Evolutionary conservation across 208 protist species (phyloP).

Genomic region (Leishmania aethiopica): DNA sequence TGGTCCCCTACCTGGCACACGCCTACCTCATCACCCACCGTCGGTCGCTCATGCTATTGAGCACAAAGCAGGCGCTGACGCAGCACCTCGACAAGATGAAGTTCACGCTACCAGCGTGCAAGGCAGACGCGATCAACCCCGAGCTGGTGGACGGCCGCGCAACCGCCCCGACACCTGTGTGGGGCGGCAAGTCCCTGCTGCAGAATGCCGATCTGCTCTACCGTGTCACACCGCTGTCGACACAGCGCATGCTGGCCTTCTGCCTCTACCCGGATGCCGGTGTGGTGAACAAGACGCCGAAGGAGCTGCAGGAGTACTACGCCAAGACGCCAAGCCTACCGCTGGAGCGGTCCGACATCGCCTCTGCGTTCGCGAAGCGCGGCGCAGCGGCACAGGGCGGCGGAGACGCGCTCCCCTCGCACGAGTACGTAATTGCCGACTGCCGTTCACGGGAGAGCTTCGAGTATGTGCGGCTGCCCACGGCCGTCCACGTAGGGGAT

Average conservation of each 20-base stretch:
- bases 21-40: slow-evolving; percentile 70
- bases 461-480: slow-evolving; percentile 83
- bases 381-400: neutral
- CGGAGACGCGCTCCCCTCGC: slow-evolving; percentile 15
- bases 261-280: slow-evolving; percentile 57
- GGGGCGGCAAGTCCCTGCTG: slow-evolving; percentile 65
- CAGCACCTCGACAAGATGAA: slow-evolving; percentile 25
- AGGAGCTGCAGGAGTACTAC: slow-evolving; percentile 69
- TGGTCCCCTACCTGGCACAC: slow-evolving; percentile 75
- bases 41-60: slow-evolving; percentile 41
- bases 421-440: slow-evolving; percentile 89
- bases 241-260: slow-evolving; percentile 68
- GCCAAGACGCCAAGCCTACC: slow-evolving; percentile 53
- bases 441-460: slow-evolving; percentile 83
- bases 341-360: slow-evolving; percentile 76
- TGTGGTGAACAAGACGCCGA: slow-evolving; percentile 50
- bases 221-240: slow-evolving; percentile 67
- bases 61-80: slow-evolving; percentile 39
- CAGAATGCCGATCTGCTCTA: slow-evolving; percentile 82
- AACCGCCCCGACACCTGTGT: slow-evolving; percentile 54
- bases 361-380: slow-evolving; percentile 51
- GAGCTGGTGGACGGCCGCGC: slow-evolving; percentile 49
- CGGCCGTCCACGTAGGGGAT: slow-evolving; percentile 69
- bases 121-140: slow-evolving; percentile 46
- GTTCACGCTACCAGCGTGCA: slow-evolving; percentile 43